phyloP scores from a whole-genome alignment of 2,329 filamentous ascomycete species.

The Cercospora canescens region DNA sequence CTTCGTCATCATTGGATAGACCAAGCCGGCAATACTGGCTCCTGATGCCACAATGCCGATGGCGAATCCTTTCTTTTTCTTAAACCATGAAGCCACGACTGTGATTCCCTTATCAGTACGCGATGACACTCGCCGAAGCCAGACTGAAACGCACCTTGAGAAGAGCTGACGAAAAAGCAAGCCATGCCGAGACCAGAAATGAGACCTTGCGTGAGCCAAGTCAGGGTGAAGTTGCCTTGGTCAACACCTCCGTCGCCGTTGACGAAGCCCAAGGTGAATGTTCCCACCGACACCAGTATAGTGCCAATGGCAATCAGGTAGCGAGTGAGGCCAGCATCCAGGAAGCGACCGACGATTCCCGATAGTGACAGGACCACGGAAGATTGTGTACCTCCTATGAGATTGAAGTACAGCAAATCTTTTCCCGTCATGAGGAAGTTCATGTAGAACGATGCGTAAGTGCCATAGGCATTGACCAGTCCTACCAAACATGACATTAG shows the following conservation, averaged over 20 bases:
- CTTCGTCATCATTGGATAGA: constrained; percentile 51
- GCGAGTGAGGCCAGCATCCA: constrained; percentile 49
- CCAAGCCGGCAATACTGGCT: constrained; percentile 43
- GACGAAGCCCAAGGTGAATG: constrained; percentile 46
- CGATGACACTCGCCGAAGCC: constrained; percentile 39
- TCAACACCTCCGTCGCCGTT: constrained; percentile 41
- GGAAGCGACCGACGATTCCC: constrained; percentile 47
- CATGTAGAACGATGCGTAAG: constrained; percentile 52
- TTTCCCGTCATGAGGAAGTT: constrained; percentile 44
- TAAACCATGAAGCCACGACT: constrained; percentile 54
- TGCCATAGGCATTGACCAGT: constrained; percentile 52
- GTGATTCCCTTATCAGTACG: constrained; percentile 32
- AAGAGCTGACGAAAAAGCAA: constrained; percentile 54
- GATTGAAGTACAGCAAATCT: constrained; percentile 46
- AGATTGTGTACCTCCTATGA: constrained; percentile 51
- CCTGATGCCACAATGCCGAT: constrained; percentile 54
- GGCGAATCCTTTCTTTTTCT: constrained; percentile 47
- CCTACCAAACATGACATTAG: neutral
- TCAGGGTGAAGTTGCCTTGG: constrained; percentile 43
- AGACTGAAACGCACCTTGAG: constrained; percentile 40
- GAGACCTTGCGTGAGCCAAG: constrained; percentile 51
- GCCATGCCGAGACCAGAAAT: constrained; percentile 52
- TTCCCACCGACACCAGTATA: constrained; percentile 44
- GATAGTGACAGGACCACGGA: constrained; percentile 50
- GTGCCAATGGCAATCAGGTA: constrained; percentile 44